Base-by-base conservation (phyloP, 2,329 filamentous ascomycete genomes). In the Tolypocladium nubicola region DNA sequence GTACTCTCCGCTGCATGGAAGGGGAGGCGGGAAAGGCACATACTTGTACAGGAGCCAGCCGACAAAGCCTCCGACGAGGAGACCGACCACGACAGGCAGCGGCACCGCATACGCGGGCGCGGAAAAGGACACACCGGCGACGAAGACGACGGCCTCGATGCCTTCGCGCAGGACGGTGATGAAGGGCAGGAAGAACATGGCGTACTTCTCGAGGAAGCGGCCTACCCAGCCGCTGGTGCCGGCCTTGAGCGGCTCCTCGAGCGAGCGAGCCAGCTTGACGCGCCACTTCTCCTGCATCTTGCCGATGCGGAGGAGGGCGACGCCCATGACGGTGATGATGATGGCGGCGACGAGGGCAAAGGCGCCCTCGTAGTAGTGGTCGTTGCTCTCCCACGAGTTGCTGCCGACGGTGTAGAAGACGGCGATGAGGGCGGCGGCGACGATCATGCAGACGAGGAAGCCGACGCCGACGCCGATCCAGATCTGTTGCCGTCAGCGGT, bases 251-350 rank as follows among this genome's bases (percentile, higher is more conserved):
- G 78, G 75, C 1, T 67, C 68, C 62, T 88, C 83, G 37, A 94
- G 73, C 2, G 88, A 83, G 64, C 82, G 82, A 21, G 86, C 82
- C 30, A 96, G 82, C 81, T 94, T 94, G 65, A 87, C 75, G n/a
- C 85, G 82, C 91, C 90, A 96, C 73, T 94, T 94, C 60, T 88
- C 85, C 69, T 91, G 88, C 70, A 94, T 81, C 72, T 93, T 94
- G 60, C 85, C 87, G 57, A 96, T 81, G 33, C 90, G 86, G 9
- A 96, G 82, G 37, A 96, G 81, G 5, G 88, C 89, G 38, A 85
- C 86, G 35, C 90, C 90, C 76, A 95, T 87, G 60, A 90, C 64
- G 40, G 88, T 88, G 72, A 96, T 94, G 73, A 96, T 90, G 62
- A 94, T 63, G 21, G 84, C 79, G 3, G 90, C 89, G 54, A 94